phyloP scores from a whole-genome alignment of 2,329 filamentous ascomycete species.

The Blastomyces emzantsi region DNA sequence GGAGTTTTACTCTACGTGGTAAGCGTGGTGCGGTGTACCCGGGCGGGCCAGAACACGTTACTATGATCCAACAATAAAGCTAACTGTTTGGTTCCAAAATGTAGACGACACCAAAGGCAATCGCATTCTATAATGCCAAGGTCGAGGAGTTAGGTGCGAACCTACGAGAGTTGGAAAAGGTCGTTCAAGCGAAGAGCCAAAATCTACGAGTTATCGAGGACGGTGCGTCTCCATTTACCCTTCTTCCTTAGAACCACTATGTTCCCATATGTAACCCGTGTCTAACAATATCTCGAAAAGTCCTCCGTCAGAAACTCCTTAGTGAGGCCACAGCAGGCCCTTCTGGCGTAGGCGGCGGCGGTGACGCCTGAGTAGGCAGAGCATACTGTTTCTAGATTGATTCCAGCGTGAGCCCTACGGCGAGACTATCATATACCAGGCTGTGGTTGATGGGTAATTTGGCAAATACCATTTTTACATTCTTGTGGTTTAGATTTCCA shows the following conservation, averaged over 20 bases:
- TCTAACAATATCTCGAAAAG: slow-evolving; percentile 22
- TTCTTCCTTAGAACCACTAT: neutral
- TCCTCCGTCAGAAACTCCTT: slow-evolving; percentile 46
- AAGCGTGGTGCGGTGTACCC: neutral
- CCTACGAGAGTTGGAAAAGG: slow-evolving; percentile 58
- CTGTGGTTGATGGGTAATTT: neutral
- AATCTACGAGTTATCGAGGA: slow-evolving; percentile 86
- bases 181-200: slow-evolving; percentile 66
- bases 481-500: neutral
- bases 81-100: slow-evolving; percentile 1
- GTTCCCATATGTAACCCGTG: neutral
- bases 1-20: neutral
- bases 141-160: slow-evolving; percentile 57
- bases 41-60: neutral
- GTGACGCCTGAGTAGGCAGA: neutral
- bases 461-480: neutral
- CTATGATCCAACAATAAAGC: neutral
- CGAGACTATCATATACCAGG: neutral
- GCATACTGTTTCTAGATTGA: no score
- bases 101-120: slow-evolving; percentile 50
- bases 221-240: slow-evolving; percentile 42
- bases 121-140: slow-evolving; percentile 59
- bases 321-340: slow-evolving; percentile 32
- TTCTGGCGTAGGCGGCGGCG: slow-evolving; percentile 22
- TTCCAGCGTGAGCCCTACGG: neutral